A percentile compares a stretch with the other conserved stretches of the same genome.
Evolutionary conservation across 1,284 basidiomycete genomes (phyloP).

Genomic region (Trichosporon sp.): DNA sequence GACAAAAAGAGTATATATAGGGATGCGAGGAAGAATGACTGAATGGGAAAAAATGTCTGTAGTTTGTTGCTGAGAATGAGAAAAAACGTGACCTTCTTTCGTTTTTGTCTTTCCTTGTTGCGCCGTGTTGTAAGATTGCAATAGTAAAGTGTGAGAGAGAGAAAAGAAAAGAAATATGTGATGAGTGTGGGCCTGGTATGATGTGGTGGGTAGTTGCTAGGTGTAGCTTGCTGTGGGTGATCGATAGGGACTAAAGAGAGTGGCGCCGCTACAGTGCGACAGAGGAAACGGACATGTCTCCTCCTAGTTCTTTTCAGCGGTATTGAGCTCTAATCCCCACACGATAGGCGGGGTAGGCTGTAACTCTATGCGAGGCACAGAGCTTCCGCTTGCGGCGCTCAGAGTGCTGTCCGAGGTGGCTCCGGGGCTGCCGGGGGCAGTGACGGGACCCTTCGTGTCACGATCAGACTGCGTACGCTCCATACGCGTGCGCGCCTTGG

Average conservation of each 20-base stretch:
- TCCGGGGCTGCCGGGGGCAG: not conserved
- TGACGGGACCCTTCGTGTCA: not conserved
- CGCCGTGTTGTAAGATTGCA: not conserved
- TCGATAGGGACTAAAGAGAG: not conserved
- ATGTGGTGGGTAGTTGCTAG: not conserved
- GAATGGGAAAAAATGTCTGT: not conserved
- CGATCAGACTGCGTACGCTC: not conserved
- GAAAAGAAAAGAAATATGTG: not conserved
- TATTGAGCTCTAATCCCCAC: conserved; percentile 15
- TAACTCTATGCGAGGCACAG: conserved; percentile 25
- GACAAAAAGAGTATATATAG: not conserved
- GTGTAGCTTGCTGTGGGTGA: not conserved
- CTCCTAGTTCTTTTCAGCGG: not conserved
- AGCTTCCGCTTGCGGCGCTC: not conserved
- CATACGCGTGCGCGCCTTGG: conserved; percentile 2
- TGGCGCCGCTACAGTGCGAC: not conserved
- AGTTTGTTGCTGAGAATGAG: too few species aligned
- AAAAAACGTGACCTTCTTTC: not conserved
- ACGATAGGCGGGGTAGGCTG: conserved; percentile 23
- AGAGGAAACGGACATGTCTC: not conserved
- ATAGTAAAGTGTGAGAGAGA: not conserved
- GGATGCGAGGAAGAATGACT: not conserved
- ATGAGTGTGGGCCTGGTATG: not conserved
- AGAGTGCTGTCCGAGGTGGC: not conserved
- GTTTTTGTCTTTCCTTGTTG: not conserved